Conservation (phyloP, 2,329 filamentous ascomycete genomes). For the Beauveria sp. region DNA sequence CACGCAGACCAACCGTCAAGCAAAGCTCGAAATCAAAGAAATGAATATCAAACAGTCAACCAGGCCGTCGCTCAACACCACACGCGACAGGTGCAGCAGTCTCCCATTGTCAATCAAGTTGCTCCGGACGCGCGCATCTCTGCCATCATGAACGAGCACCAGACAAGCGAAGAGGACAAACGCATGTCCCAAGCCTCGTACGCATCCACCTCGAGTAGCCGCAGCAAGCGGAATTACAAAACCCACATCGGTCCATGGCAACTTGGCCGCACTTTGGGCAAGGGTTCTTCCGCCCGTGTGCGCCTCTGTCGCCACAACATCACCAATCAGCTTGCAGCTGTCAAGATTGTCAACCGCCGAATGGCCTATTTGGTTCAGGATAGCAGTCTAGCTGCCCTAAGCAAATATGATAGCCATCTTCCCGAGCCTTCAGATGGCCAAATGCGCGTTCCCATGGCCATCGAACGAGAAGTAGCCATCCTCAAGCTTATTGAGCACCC, state of each 20-base stretch:
- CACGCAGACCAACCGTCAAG: slow-evolving; percentile 18
- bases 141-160: slow-evolving; percentile 20
- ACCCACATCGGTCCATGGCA: slow-evolving; percentile 92
- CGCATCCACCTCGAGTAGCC: slow-evolving; percentile 31
- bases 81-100: slow-evolving; percentile 8
- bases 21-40: slow-evolving; percentile 24
- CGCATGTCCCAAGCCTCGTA: slow-evolving; percentile 34
- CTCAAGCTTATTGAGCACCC: slow-evolving; percentile 94
- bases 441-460: slow-evolving; percentile 72
- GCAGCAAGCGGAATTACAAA: slow-evolving; percentile 41
- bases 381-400: slow-evolving; percentile 76
- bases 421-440: slow-evolving; percentile 51
- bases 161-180: slow-evolving; percentile 26
- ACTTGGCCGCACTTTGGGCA: slow-evolving; percentile 79
- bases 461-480: slow-evolving; percentile 92
- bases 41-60: not conserved
- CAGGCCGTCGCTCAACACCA: slow-evolving; percentile 13
- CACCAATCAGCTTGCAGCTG: slow-evolving; percentile 75
- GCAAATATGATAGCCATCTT: slow-evolving; percentile 57
- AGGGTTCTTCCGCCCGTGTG: slow-evolving; percentile 83
- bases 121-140: slow-evolving; percentile 16
- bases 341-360: slow-evolving; percentile 89
- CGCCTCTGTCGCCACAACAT: slow-evolving; percentile 72
- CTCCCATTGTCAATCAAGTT: slow-evolving; percentile 7
- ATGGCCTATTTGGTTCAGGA: slow-evolving; percentile 75